Evolutionary conservation across 192 early-diverging fungal genomes (phyloP).

Genomic region (Cladochytrium replicatum): DNA sequence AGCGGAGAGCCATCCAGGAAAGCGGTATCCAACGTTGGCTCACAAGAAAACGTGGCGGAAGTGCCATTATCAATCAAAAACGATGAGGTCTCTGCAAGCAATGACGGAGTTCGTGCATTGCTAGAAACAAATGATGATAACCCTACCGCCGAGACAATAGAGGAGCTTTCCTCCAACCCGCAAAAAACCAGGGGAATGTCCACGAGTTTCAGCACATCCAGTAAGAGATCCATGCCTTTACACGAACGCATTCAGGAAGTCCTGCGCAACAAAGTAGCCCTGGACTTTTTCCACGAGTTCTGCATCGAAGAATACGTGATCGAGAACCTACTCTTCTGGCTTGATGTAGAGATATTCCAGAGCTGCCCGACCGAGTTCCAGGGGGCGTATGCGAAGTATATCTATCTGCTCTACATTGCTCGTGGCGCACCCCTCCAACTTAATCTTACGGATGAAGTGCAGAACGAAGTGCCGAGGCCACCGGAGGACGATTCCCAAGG

Average conservation of each 20-base stretch:
- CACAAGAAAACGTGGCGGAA: too few species aligned
- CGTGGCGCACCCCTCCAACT: slow-evolving; percentile 55
- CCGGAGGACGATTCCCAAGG: slow-evolving; percentile 43
- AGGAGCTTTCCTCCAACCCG: too few species aligned
- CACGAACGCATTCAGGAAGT: slow-evolving; percentile 27
- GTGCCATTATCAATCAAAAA: too few species aligned
- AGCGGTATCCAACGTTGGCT: too few species aligned
- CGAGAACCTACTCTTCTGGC: slow-evolving; percentile 72
- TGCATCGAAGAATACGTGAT: slow-evolving; percentile 63
- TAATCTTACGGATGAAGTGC: slow-evolving; percentile 60
- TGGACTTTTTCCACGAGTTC: slow-evolving; percentile 41
- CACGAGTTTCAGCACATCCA: too few species aligned
- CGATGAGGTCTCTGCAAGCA: too few species aligned
- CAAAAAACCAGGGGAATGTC: too few species aligned
- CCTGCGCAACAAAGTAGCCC: slow-evolving; percentile 26
- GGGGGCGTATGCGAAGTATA: slow-evolving; percentile 36
- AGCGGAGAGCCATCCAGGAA: too few species aligned
- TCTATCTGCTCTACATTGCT: slow-evolving; percentile 68
- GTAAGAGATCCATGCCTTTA: slow-evolving; percentile 7
- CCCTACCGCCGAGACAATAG: too few species aligned
- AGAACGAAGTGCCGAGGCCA: slow-evolving; percentile 62
- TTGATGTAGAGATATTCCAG: slow-evolving; percentile 75
- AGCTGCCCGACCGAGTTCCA: slow-evolving; percentile 1
- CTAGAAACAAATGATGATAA: too few species aligned
- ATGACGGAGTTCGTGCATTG: too few species aligned